Percentiles rank a stretch among this genome's conserved stretches.
These are phyloP conservation scores for Pelargonium nanum DNA, from an alignment of 345 rosid genomes.

Conservation along the genomic window DNA sequence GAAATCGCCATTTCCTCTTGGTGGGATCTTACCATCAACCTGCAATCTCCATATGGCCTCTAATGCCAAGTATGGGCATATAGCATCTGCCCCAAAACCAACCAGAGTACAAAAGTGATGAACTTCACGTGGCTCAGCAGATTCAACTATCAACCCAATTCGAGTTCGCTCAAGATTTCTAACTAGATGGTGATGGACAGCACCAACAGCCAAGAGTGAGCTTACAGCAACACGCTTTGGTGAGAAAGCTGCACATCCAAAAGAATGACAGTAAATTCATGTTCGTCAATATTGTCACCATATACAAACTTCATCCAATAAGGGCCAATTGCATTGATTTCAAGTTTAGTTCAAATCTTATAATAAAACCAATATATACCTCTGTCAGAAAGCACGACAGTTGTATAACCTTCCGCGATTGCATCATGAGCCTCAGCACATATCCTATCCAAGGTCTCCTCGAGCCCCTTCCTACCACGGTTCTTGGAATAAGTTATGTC, in stretches of 20 bases:
- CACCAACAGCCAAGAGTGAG: constrained; percentile 97
- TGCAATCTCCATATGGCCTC: constrained; percentile 87
- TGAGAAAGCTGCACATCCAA: constrained; percentile 53
- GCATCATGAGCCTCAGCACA: constrained; percentile 84
- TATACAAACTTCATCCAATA: background rate
- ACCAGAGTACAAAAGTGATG: constrained; percentile 97
- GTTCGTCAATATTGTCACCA: background rate
- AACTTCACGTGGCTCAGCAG: constrained; percentile 98
- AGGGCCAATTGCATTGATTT: too few relatives aligned
- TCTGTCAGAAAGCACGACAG: constrained; percentile 92
- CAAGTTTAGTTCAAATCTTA: too few relatives aligned
- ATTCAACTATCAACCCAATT: constrained; percentile 80
- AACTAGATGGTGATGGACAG: constrained; percentile 95
- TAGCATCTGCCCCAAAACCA: constrained; percentile 96
- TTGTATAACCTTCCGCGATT: constrained; percentile 72
- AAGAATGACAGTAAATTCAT: constrained; percentile 1
- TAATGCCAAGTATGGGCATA: constrained; percentile 84
- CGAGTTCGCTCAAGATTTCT: constrained; percentile 80
- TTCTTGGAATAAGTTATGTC: constrained; percentile 80
- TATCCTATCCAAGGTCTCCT: constrained; percentile 77
- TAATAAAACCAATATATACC: constrained; percentile 47
- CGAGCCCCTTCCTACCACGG: constrained; percentile 80
- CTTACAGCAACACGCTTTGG: constrained; percentile 80
- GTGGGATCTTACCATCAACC: constrained; percentile 91
- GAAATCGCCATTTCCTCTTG: constrained; percentile 71